These are phyloP conservation scores for Pichia scutulata DNA, from an alignment of 805 yeast species.

Conservation along the genomic window DNA sequence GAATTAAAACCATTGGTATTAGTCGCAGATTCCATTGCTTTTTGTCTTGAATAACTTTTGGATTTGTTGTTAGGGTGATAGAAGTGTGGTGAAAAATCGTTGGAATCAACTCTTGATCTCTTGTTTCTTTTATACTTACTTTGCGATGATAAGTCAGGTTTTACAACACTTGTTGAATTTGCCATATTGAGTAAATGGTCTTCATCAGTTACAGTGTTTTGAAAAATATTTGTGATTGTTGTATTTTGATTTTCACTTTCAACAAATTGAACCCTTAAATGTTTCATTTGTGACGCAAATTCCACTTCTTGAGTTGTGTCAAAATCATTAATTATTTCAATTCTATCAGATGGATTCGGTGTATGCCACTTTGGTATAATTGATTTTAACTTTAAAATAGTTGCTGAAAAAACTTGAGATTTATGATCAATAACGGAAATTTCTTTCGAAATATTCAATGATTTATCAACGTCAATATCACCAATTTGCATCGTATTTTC, in stretches of 20 bases:
- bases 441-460: constrained; percentile 2
- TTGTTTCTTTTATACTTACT: neutral
- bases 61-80: constrained; percentile 2
- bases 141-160: neutral
- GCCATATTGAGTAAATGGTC: neutral
- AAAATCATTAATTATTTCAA: constrained; percentile 28
- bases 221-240: neutral
- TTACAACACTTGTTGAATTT: neutral
- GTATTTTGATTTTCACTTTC: constrained; percentile 6
- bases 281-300: constrained; percentile 42
- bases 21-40: constrained; percentile 4
- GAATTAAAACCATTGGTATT: neutral
- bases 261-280: constrained; percentile 30
- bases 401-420: constrained; percentile 12
- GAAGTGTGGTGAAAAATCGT: constrained; percentile 1
- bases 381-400: constrained; percentile 21
- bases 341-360: neutral
- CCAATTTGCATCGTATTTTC: neutral
- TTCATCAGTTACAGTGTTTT: neutral
- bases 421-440: constrained; percentile 15
- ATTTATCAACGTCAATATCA: neutral
- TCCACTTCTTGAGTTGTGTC: constrained; percentile 43
- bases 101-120: neutral
- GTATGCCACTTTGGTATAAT: constrained; percentile 17
- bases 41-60: constrained; percentile 1